These are phyloP conservation scores for Peronospora farinosa DNA, from an alignment of 352 stramenopile genomes.

Conservation along the genomic window DNA sequence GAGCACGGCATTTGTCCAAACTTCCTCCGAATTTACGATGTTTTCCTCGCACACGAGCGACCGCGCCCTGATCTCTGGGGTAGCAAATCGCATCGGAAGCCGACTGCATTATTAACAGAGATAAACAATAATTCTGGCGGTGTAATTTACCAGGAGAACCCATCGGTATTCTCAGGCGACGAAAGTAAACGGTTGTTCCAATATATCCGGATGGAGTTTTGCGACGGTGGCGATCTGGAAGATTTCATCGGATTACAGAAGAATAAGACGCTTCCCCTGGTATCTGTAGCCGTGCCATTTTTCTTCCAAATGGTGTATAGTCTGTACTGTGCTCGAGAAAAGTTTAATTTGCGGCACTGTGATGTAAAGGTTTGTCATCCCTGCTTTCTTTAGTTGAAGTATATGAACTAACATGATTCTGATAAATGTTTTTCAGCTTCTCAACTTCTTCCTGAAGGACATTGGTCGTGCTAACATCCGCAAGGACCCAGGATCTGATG, in stretches of 20 bases:
- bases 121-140: slow-evolving; percentile 10
- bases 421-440: slow-evolving; percentile 46
- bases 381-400: slow-evolving; percentile 1
- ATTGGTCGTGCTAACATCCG: slow-evolving; percentile 34
- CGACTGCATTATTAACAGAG: slow-evolving; percentile 48
- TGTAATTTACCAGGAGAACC: slow-evolving; percentile 2
- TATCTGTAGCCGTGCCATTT: slow-evolving; percentile 63
- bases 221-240: slow-evolving; percentile 93
- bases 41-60: slow-evolving; percentile 84
- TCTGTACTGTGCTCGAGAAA: slow-evolving; percentile 87
- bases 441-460: slow-evolving; percentile 97
- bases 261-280: slow-evolving; percentile 49
- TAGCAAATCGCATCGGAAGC: slow-evolving; percentile 50
- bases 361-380: slow-evolving; percentile 90
- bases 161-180: neutral
- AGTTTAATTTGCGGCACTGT: slow-evolving; percentile 93
- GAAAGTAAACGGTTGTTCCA: slow-evolving; percentile 64
- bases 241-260: slow-evolving; percentile 88
- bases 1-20: slow-evolving; percentile 88
- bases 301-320: slow-evolving; percentile 98
- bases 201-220: slow-evolving; percentile 99
- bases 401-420: slow-evolving; percentile 1
- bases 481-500: slow-evolving; percentile 31
- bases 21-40: slow-evolving; percentile 89
- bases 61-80: slow-evolving; percentile 53